Base-by-base conservation (phyloP, 441 rosid species). In the Geranium incanum region DNA sequence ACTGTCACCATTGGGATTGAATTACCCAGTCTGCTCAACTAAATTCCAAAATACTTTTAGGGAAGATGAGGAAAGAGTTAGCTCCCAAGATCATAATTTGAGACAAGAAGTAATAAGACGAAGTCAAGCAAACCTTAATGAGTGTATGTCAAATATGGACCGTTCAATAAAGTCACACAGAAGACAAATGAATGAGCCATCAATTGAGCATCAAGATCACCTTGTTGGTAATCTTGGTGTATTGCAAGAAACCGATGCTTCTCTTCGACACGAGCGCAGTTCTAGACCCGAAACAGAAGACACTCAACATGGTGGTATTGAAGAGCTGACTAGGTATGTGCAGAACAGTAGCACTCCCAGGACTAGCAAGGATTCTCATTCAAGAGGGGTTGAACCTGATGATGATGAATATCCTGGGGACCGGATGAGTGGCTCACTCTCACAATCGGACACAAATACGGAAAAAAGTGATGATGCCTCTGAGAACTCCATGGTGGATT, bases 281-380 rank as follows among this genome's bases (percentile, higher is more conserved):
- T 76, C 66, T 68, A 66, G 59, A 68, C 15, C 66, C 12, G 36
- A 68, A 72, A 38, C 81, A 78, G 37, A 71, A 74, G 55, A 62
- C 78, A 60, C 68, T 69, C 38, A 52, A 55, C 78, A 68, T 76
- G 72, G 64, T 71, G 73, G 84, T 81, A 70, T 68, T 73, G 63
- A 33, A 70, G 37, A 73, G 37, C 59, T 21, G 21, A 62, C 66
- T 21, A 19, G 78, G 67, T 16, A 76, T 18, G 71, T 71, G 70
- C 65, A 71, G 36, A 76, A 8, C 4, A 85, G 73, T 72, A 74
- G 69, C 76, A 37, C 76, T 69, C 70, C 67, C 36, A 69, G 50
- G 73, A 70, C 81, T 74, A 81, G 84, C 70, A 78, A 36, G 9
- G 82, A 82, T 2, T 59, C 76, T 37, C 60, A 68, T 77, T 72